phyloP scores from a whole-genome alignment of 768 basidiomycete species.

The Xerocomellus intermedius region DNA sequence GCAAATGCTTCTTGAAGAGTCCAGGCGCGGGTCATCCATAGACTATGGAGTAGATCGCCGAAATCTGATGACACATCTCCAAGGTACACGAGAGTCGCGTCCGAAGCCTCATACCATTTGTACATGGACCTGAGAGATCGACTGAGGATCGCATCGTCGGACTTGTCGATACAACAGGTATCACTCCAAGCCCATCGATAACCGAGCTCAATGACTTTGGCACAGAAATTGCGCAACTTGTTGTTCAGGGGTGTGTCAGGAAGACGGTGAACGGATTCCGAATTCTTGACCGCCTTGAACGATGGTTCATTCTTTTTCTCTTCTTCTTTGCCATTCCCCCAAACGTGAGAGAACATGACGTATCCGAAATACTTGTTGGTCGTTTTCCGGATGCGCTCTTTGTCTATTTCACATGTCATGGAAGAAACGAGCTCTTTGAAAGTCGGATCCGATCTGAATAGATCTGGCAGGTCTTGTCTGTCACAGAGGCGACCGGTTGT shows the following conservation, averaged over 20 bases:
- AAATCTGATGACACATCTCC: background rate
- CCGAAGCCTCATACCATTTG: background rate
- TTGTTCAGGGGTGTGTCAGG: background rate
- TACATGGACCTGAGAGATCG: background rate
- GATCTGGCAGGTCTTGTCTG: background rate
- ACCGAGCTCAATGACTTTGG: background rate
- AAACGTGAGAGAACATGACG: background rate
- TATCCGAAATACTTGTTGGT: background rate
- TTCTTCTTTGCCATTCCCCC: background rate
- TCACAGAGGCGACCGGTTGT: background rate
- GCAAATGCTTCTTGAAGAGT: background rate
- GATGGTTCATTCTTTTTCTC: background rate
- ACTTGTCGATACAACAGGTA: background rate
- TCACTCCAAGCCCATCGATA: constrained; percentile 1
- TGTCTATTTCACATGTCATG: background rate
- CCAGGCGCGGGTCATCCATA: constrained; percentile 2
- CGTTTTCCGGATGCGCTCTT: background rate
- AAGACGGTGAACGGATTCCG: background rate
- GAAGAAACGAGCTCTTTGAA: background rate
- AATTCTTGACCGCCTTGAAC: background rate
- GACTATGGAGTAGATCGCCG: background rate
- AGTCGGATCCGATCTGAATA: background rate
- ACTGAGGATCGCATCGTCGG: background rate
- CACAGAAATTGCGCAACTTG: background rate
- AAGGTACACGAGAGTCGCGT: background rate